These are phyloP conservation scores for Phytophthora meadii DNA, from an alignment of 352 stramenopile species.

Conservation along the genomic window DNA sequence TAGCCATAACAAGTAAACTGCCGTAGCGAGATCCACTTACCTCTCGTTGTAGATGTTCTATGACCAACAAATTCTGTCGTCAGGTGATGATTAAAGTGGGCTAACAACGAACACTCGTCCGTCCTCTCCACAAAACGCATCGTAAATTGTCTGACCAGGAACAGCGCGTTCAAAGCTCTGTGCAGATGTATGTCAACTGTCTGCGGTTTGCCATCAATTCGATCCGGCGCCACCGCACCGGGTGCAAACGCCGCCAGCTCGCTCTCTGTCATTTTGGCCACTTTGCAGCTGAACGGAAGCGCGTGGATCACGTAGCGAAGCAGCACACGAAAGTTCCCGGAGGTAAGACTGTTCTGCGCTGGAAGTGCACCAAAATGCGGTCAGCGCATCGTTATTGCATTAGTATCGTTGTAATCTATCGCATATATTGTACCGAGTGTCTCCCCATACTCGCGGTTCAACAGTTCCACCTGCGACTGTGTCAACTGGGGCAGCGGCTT, in stretches of 20 bases:
- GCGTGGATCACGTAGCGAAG: constrained; percentile 63
- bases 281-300: constrained; percentile 61
- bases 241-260: constrained; percentile 52
- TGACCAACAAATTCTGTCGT: constrained; percentile 11
- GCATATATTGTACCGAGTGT: constrained; percentile 42
- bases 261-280: constrained; percentile 63
- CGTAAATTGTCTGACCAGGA: constrained; percentile 74
- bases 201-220: constrained; percentile 42
- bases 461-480: constrained; percentile 60
- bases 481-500: constrained; percentile 59
- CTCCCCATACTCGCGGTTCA: constrained; percentile 71
- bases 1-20: not conserved
- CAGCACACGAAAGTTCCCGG: constrained; percentile 82
- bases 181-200: constrained; percentile 53
- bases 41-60: constrained; percentile 2
- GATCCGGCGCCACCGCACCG: constrained; percentile 8
- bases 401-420: constrained; percentile 3
- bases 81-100: constrained; percentile 64
- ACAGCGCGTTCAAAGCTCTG: constrained; percentile 73
- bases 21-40: constrained; percentile 16
- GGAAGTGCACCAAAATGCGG: not conserved
- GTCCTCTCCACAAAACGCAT: constrained; percentile 80
- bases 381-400: constrained; percentile 10
- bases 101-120: constrained; percentile 64
- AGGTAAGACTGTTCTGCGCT: constrained; percentile 75